Conservation (phyloP, 345 rosid species). For the Brassica carinata region DNA sequence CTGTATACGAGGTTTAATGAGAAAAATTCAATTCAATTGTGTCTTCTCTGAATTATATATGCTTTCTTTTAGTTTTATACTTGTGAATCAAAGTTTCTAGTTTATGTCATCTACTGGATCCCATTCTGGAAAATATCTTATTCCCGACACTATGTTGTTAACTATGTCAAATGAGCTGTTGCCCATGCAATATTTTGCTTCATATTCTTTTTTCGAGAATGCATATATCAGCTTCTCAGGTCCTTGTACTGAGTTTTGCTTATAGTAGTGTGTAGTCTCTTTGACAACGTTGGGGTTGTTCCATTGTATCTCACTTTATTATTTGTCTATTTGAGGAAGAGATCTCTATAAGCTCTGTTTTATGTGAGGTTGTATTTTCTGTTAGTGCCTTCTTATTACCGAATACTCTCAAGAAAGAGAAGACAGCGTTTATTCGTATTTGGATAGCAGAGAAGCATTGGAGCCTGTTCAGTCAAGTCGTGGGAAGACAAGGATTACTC, state of each 20-base stretch:
- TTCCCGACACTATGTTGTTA: neutral
- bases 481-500: slow-evolving; percentile 9
- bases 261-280: slow-evolving; percentile 16
- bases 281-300: slow-evolving; percentile 10
- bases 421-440: neutral
- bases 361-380: neutral
- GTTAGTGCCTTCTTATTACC: slow-evolving; percentile 9
- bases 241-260: slow-evolving; percentile 27
- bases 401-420: slow-evolving; percentile 8
- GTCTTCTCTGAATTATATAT: neutral
- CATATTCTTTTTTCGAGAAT: neutral
- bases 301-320: slow-evolving; percentile 21
- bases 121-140: neutral
- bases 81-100: slow-evolving; percentile 5
- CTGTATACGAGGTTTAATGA: slow-evolving; percentile 55
- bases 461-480: slow-evolving; percentile 12
- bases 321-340: neutral
- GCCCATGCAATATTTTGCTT: slow-evolving; percentile 12
- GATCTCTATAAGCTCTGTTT: slow-evolving; percentile 3
- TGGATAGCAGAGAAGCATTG: slow-evolving; percentile 16
- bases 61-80: neutral
- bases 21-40: slow-evolving; percentile 21
- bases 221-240: slow-evolving; percentile 22
- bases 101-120: slow-evolving; percentile 10
- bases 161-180: slow-evolving; percentile 4